phyloP scores from a whole-genome alignment of 2,329 filamentous ascomycete species.

The Aureobasidium sp. region DNA sequence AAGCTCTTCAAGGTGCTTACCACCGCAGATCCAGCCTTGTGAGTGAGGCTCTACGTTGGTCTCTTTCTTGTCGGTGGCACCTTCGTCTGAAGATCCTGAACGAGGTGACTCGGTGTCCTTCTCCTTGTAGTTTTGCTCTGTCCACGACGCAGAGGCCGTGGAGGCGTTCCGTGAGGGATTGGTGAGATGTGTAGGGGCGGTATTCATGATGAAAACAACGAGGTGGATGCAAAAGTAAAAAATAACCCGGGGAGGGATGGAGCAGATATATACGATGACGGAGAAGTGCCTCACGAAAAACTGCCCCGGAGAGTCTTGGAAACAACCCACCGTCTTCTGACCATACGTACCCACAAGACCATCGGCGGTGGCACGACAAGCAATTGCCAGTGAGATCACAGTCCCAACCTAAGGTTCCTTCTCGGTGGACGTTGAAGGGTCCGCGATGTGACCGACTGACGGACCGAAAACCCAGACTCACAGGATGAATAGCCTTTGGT shows the following conservation, averaged over 20 bases:
- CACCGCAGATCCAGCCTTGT: constrained; percentile 30
- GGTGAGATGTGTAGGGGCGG: neutral
- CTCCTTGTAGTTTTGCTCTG: constrained; percentile 8
- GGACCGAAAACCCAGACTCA: constrained; percentile 15
- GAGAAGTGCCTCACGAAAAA: constrained; percentile 7
- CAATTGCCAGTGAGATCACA: constrained; percentile 15
- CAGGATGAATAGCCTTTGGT: neutral
- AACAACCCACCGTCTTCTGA: constrained; percentile 8
- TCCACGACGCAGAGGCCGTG: neutral
- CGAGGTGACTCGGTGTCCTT: constrained; percentile 8
- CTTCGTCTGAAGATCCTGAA: neutral
- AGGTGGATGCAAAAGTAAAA: constrained; percentile 8
- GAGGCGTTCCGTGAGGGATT: constrained; percentile 7
- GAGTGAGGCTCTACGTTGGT: constrained; percentile 8
- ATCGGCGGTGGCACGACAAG: constrained; percentile 7
- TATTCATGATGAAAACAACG: constrained; percentile 9
- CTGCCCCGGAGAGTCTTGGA: constrained; percentile 11
- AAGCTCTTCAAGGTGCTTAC: constrained; percentile 31
- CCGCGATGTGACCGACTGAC: constrained; percentile 17
- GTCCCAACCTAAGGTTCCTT: constrained; percentile 14
- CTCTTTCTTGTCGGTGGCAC: constrained; percentile 8
- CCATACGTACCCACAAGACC: constrained; percentile 5
- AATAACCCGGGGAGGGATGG: neutral
- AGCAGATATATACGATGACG: constrained; percentile 13
- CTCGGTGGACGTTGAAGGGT: constrained; percentile 14